A percentile compares a stretch with the other conserved stretches of the same genome.
These are phyloP conservation scores for Acer negundo DNA, from an alignment of 345 rosid genomes.

Conservation along the genomic window DNA sequence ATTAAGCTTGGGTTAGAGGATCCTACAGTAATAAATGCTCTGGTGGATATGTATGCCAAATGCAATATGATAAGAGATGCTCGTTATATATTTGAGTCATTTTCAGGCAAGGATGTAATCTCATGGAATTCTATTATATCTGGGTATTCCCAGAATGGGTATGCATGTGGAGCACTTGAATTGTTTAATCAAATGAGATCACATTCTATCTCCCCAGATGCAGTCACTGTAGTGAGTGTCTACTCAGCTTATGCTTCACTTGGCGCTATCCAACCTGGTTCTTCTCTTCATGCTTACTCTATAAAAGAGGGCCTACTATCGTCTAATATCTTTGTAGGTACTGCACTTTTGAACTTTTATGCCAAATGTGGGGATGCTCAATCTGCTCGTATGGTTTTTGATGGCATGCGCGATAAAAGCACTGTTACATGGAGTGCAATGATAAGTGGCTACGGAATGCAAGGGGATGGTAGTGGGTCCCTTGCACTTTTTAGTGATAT, in stretches of 20 bases:
- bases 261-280: constrained; percentile 53
- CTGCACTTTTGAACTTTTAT: constrained; percentile 81
- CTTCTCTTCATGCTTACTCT: constrained; percentile 69
- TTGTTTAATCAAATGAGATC: constrained; percentile 61
- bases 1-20: constrained; percentile 64
- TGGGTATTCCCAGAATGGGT: constrained; percentile 73
- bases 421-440: constrained; percentile 84
- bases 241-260: constrained; percentile 75
- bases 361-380: constrained; percentile 73
- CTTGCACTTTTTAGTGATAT: constrained; percentile 58
- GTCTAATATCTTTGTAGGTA: constrained; percentile 65
- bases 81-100: constrained; percentile 53
- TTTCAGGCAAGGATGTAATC: constrained; percentile 50
- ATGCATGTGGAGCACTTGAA: constrained; percentile 49
- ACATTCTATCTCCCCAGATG: constrained; percentile 63
- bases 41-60: constrained; percentile 91
- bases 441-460: constrained; percentile 80
- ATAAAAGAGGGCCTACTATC: constrained; percentile 52
- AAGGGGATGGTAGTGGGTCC: constrained; percentile 52
- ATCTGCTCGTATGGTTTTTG: constrained; percentile 66
- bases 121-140: constrained; percentile 91
- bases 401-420: constrained; percentile 55
- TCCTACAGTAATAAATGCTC: constrained; percentile 65
- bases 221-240: constrained; percentile 69
- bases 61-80: constrained; percentile 60